These are phyloP conservation scores for Cronartium quercuum DNA, from an alignment of 1,284 basidiomycete species.

Conservation along the genomic window DNA sequence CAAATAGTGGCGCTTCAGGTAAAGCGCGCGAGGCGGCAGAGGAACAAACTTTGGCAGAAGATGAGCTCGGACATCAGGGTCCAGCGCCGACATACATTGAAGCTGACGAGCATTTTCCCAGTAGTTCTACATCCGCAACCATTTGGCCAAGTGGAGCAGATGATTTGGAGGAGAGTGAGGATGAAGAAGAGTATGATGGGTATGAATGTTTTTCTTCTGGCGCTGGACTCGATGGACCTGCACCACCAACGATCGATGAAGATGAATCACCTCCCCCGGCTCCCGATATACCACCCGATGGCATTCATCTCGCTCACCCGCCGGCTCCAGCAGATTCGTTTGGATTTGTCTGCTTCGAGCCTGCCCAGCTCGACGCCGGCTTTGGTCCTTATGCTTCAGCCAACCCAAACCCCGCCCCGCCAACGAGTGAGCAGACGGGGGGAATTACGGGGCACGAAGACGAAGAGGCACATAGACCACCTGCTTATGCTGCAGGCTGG, in stretches of 20 bases:
- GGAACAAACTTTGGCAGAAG: background rate
- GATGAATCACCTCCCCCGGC: conserved; percentile 34
- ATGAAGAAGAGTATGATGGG: conserved; percentile 36
- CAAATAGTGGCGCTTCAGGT: background rate
- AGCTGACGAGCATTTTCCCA: background rate
- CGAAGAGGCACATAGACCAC: background rate
- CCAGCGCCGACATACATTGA: conserved; percentile 27
- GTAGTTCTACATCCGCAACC: background rate
- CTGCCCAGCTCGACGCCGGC: background rate
- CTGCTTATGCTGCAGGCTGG: background rate
- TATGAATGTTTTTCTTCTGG: conserved; percentile 19
- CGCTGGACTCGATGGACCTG: conserved; percentile 20
- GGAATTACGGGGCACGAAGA: too few relatives aligned
- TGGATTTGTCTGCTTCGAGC: background rate
- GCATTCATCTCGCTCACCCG: background rate
- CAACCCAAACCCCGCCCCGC: too few relatives aligned
- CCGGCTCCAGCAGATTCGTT: too few relatives aligned
- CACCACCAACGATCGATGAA: conserved; percentile 37
- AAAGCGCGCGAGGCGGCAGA: conserved; percentile 25
- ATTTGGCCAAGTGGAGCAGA: background rate
- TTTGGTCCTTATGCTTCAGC: background rate
- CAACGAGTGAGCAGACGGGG: too few relatives aligned
- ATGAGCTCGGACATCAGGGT: background rate
- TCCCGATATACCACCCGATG: conserved; percentile 28
- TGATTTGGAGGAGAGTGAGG: conserved; percentile 1